Base-by-base conservation (phyloP, 78 protist species). In the Dictyostelium intermedium region DNA sequence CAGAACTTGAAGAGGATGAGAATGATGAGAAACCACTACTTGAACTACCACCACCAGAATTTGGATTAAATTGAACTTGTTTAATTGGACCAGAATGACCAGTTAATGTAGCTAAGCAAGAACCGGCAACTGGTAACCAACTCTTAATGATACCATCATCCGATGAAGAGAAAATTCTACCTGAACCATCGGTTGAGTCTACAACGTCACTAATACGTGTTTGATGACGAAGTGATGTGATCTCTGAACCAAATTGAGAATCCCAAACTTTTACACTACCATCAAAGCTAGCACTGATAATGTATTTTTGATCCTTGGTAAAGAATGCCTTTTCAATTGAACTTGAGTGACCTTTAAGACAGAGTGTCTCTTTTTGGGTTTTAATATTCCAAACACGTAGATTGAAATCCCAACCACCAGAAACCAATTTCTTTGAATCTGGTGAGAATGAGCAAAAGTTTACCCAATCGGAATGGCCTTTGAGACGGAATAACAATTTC, bases 391-490 rank as follows among this genome's bases (percentile, higher is more conserved):
- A 95, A 18, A 95, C 82, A 73, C 87, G 80, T 14, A 84, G 4
- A 91, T 91, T 91, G 53, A 83, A 83, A 43, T 95, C 97, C 93
- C 84, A 87, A 32, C 96, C 91, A 70, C 92, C 95, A 8, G 84
- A 34, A 27, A 87, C 87, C n/a, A 95, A 39, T 45, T 72, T 18
- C 73, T 77, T 91, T 5, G 85, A 74, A 20, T 91, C 97, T 41
- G 87, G 86, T 30, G 94, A 66, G 56, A 60, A 91, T 1, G 87
- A 13, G 7, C 92, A 87, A 25, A 80, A 78, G 83, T 95, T 95
- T 63, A 95, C 56, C 95, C 97, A 83, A 50, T 95, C 95, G 16
- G 86, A 60, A 85, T 95, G 97, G 23, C 96, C 97, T 16, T n/a
- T 37, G 32, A 91, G 66, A 77, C 81, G 82, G 41, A 23, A 10